Evolutionary conservation across 116 monocot species (phyloP).

Genomic region (Iris pallida): DNA sequence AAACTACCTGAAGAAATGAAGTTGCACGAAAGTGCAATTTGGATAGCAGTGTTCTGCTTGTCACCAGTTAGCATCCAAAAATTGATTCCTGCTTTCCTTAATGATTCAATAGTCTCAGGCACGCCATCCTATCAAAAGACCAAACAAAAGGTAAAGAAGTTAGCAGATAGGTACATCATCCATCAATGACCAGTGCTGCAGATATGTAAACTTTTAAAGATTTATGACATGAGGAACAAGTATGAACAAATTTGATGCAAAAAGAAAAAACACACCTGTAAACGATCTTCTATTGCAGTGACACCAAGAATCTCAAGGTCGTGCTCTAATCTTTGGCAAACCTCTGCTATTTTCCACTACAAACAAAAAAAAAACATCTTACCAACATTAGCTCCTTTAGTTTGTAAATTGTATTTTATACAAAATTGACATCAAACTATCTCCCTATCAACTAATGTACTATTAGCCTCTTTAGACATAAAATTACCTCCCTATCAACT

Average conservation of each 20-base stretch:
- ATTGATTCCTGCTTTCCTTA: slow-evolving; percentile 90
- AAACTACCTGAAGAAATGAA: slow-evolving; percentile 86
- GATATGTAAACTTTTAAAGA: slow-evolving; percentile 2
- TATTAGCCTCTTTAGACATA: slow-evolving; percentile 82
- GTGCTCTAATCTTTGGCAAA: slow-evolving; percentile 85
- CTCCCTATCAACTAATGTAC: slow-evolving; percentile 86
- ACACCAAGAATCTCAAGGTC: slow-evolving; percentile 92
- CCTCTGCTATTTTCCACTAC: slow-evolving; percentile 91
- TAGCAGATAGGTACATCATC: background rate
- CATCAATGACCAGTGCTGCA: background rate
- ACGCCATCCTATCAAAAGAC: slow-evolving; percentile 75
- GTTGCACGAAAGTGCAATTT: slow-evolving; percentile 93
- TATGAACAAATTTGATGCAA: background rate
- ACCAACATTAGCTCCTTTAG: slow-evolving; percentile 12
- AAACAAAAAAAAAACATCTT: slow-evolving; percentile 2
- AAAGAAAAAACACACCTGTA: slow-evolving; percentile 51
- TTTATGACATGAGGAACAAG: background rate
- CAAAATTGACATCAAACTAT: slow-evolving; percentile 20
- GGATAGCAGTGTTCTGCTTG: slow-evolving; percentile 95
- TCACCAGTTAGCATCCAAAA: slow-evolving; percentile 99
- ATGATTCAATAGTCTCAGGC: slow-evolving; percentile 89
- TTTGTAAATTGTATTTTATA: background rate
- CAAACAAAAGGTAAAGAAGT: slow-evolving; percentile 7
- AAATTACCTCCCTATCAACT: slow-evolving; percentile 84
- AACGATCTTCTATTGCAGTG: slow-evolving; percentile 91